Conservation (phyloP, 75 land plant species). For the Isoetes taiwanensis region DNA sequence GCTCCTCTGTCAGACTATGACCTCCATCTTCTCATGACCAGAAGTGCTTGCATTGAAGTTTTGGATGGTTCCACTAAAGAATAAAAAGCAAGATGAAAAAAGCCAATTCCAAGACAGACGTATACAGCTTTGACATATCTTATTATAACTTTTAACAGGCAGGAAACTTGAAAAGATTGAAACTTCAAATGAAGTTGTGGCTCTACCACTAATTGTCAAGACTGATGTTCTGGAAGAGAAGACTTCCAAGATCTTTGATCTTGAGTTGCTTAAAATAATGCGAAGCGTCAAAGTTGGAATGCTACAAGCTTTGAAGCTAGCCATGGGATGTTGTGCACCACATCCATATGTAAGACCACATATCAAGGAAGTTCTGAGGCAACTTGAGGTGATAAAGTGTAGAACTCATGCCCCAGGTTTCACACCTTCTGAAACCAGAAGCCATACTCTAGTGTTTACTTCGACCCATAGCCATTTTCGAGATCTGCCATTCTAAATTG, state of each 20-base stretch:
- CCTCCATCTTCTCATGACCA: constrained; percentile 40
- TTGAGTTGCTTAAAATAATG: constrained; percentile 22
- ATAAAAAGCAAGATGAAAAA: constrained; percentile 73
- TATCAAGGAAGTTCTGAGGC: constrained; percentile 34
- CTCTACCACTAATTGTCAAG: constrained; percentile 37
- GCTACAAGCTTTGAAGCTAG: constrained; percentile 48
- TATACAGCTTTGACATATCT: constrained; percentile 67
- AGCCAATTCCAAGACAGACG: constrained; percentile 41
- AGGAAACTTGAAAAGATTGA: constrained; percentile 29
- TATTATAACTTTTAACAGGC: constrained; percentile 56
- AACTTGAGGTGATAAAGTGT: constrained; percentile 62
- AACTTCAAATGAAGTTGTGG: constrained; percentile 21
- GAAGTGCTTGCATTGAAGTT: constrained; percentile 40
- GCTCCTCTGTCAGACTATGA: constrained; percentile 62
- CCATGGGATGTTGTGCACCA: constrained; percentile 81
- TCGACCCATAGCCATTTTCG: too few relatives aligned
- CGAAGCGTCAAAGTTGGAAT: constrained; percentile 43
- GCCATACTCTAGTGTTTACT: too few relatives aligned
- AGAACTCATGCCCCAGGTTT: constrained; percentile 61
- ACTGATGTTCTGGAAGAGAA: constrained; percentile 43
- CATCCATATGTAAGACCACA: constrained; percentile 53
- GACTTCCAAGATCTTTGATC: constrained; percentile 33
- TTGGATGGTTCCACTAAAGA: constrained; percentile 57
- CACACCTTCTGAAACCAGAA: constrained; percentile 39
- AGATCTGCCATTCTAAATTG: too few relatives aligned